phyloP scores from a whole-genome alignment of 495 filamentous ascomycete species.

The Aspergillus wentii region DNA sequence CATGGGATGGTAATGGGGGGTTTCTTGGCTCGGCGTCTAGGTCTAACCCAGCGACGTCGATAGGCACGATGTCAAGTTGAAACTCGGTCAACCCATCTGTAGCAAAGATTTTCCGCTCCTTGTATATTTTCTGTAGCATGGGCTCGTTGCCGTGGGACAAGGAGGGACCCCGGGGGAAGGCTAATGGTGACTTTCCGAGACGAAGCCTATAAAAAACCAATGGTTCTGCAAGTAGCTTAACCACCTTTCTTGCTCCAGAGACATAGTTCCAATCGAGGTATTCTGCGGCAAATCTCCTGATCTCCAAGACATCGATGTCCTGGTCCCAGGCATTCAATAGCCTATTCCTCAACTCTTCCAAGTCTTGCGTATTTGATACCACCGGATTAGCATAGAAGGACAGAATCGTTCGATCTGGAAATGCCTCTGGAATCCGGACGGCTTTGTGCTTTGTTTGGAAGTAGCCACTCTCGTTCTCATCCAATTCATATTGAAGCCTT shows the following conservation, averaged over 20 bases:
- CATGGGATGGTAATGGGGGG: conserved; percentile 38
- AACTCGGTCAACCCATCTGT: conserved; percentile 74
- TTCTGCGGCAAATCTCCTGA: conserved; percentile 69
- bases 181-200: conserved; percentile 22
- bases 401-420: conserved; percentile 74
- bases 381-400: conserved; percentile 83
- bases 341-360: conserved; percentile 48
- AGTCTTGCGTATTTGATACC: conserved; percentile 58
- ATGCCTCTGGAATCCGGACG: conserved; percentile 71
- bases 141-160: conserved; percentile 31
- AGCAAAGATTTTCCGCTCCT: conserved; percentile 59
- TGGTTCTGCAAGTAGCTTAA: conserved; percentile 74
- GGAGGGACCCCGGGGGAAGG: conserved; percentile 12
- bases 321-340: conserved; percentile 55
- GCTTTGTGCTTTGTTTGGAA: conserved; percentile 72
- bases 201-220: conserved; percentile 63
- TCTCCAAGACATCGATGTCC: conserved; percentile 58
- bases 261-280: conserved; percentile 82
- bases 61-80: conserved; percentile 70
- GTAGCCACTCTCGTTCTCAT: conserved; percentile 77
- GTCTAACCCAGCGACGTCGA: conserved; percentile 71
- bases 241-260: conserved; percentile 78
- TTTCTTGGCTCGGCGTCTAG: conserved; percentile 64
- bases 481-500: conserved; percentile 66
- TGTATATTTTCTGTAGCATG: conserved; percentile 54